Conservation (phyloP, 306 rosid species). For the Rosa multiflora region DNA sequence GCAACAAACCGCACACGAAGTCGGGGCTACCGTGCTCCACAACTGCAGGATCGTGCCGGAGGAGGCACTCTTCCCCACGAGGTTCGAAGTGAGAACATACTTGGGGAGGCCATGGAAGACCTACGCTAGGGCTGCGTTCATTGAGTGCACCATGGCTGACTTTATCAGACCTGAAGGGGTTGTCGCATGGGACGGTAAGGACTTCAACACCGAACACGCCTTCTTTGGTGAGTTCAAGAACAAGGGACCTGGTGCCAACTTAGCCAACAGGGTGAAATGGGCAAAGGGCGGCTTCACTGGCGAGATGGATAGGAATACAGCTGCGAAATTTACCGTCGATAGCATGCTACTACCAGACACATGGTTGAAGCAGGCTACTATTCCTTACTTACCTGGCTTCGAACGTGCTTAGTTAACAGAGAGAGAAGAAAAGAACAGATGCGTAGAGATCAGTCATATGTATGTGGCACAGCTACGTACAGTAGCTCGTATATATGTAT, state of each 20-base stretch:
- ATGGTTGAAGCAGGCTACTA: slow-evolving; percentile 35
- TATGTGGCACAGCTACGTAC: background rate
- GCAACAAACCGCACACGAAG: background rate
- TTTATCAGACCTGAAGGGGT: slow-evolving; percentile 41
- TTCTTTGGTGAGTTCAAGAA: slow-evolving; percentile 63
- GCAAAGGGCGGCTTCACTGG: slow-evolving; percentile 29
- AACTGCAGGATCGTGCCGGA: slow-evolving; percentile 57
- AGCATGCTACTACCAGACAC: slow-evolving; percentile 19
- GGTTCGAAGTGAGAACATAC: slow-evolving; percentile 38
- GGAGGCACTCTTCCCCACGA: slow-evolving; percentile 20
- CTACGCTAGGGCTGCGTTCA: slow-evolving; percentile 43
- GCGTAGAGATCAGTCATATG: background rate
- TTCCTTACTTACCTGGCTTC: slow-evolving; percentile 11
- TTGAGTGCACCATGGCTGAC: slow-evolving; percentile 57
- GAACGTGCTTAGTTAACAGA: background rate
- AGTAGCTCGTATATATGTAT: background rate
- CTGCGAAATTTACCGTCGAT: slow-evolving; percentile 36
- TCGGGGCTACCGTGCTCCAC: slow-evolving; percentile 51
- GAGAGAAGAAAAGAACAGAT: slow-evolving; percentile 1
- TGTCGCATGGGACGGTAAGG: slow-evolving; percentile 38
- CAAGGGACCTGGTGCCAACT: slow-evolving; percentile 49
- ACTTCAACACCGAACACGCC: slow-evolving; percentile 31
- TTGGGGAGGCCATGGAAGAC: slow-evolving; percentile 73
- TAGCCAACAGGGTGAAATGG: slow-evolving; percentile 53
- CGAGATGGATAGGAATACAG: slow-evolving; percentile 40